These are phyloP conservation scores for Alloascoidea hylecoeti DNA, from an alignment of 805 yeast species.

Conservation along the genomic window DNA sequence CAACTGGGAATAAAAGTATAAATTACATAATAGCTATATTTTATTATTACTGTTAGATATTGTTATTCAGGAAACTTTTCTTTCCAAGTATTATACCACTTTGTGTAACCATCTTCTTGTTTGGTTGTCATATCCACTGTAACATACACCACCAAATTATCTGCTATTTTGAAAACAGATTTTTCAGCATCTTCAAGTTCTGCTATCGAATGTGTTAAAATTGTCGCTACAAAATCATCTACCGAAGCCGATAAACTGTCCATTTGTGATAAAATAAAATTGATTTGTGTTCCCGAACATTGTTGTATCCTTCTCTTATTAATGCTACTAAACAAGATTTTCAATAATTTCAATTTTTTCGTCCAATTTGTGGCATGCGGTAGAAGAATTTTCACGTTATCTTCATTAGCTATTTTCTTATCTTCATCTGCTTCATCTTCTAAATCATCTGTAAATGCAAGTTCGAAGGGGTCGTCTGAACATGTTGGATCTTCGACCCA, in stretches of 20 bases:
- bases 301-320: constrained; percentile 22
- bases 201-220: constrained; percentile 21
- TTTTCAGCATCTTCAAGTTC: neutral
- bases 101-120: neutral
- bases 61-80: neutral
- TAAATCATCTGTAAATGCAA: constrained; percentile 20
- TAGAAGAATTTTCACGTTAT: constrained; percentile 20
- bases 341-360: constrained; percentile 38
- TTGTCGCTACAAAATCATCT: constrained; percentile 45
- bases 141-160: neutral
- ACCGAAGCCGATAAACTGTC: constrained; percentile 26
- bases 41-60: constrained; percentile 15
- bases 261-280: constrained; percentile 30
- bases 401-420: constrained; percentile 15
- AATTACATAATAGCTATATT: no score
- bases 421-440: constrained; percentile 16
- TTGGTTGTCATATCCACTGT: neutral
- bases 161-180: neutral
- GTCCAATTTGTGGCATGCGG: constrained; percentile 34
- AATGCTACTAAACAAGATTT: constrained; percentile 41
- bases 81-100: neutral
- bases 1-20: no score
- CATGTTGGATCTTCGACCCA: constrained; percentile 51
- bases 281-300: constrained; percentile 27
- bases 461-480: constrained; percentile 38